phyloP scores from a whole-genome alignment of 2,329 filamentous ascomycete species.

The Fusarium sp. region DNA sequence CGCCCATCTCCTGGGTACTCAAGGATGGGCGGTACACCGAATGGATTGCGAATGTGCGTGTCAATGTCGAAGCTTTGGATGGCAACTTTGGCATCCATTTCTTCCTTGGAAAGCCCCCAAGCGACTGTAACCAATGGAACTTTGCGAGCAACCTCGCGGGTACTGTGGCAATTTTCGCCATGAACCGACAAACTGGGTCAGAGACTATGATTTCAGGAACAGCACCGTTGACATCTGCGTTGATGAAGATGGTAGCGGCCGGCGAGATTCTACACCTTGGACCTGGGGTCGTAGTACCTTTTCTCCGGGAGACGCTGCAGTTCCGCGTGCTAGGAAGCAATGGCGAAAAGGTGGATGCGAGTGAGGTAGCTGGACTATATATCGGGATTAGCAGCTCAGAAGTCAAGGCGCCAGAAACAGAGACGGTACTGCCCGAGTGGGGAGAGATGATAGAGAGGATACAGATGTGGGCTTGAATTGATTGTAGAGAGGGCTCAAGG shows the following conservation, averaged over 20 bases:
- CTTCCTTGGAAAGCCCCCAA: conserved; percentile 73
- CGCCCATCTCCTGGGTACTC: conserved; percentile 52
- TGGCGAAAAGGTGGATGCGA: conserved; percentile 45
- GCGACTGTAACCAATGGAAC: conserved; percentile 65
- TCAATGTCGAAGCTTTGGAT: conserved; percentile 72
- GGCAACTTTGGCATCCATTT: conserved; percentile 76
- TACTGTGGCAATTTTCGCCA: conserved; percentile 71
- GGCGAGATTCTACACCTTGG: conserved; percentile 58
- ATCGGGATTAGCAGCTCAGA: conserved; percentile 52
- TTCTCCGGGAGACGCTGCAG: conserved; percentile 58
- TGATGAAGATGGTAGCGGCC: conserved; percentile 60
- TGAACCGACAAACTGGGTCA: conserved; percentile 54
- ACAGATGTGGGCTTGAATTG: conserved; percentile 42
- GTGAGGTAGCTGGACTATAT: conserved; percentile 49
- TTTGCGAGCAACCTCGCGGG: conserved; percentile 72
- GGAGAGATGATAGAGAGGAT: conserved; percentile 43
- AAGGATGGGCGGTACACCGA: conserved; percentile 66
- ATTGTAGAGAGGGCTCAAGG: no score
- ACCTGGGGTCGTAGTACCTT: conserved; percentile 56
- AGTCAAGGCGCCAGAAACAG: conserved; percentile 46
- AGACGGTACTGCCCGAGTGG: conserved; percentile 50
- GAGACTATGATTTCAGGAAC: conserved; percentile 62
- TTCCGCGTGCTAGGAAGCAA: conserved; percentile 51
- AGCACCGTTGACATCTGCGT: conserved; percentile 66
- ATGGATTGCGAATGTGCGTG: conserved; percentile 78